These are phyloP conservation scores for Citrus sinensis DNA, from an alignment of 345 rosid species.

Conservation along the genomic window DVS_A1.0 CM039164.1:26419501-26420000, in stretches of 20 bases:
- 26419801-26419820: not conserved
- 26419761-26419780: not conserved
- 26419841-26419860: not conserved
- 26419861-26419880: not conserved
- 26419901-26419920: not conserved
- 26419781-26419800: not conserved
- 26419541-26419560: not conserved
- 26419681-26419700: slow-evolving; percentile 5
- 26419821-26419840: not conserved
- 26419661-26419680: not conserved
- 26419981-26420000: not conserved
- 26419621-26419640: no score
- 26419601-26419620: no score
- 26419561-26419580: not conserved
- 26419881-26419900: not conserved
- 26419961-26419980: not conserved
- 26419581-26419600: not conserved
- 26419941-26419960: not conserved
- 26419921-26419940: not conserved
- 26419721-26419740: not conserved
- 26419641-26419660: not conserved
- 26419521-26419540: not conserved
- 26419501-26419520: not conserved
- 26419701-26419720: not conserved
- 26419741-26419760: not conserved